A percentile compares a stretch with the other conserved stretches of the same genome.
phyloP scores from a whole-genome alignment of 2,329 filamentous ascomycete species.

The Fusarium redolens region DNA sequence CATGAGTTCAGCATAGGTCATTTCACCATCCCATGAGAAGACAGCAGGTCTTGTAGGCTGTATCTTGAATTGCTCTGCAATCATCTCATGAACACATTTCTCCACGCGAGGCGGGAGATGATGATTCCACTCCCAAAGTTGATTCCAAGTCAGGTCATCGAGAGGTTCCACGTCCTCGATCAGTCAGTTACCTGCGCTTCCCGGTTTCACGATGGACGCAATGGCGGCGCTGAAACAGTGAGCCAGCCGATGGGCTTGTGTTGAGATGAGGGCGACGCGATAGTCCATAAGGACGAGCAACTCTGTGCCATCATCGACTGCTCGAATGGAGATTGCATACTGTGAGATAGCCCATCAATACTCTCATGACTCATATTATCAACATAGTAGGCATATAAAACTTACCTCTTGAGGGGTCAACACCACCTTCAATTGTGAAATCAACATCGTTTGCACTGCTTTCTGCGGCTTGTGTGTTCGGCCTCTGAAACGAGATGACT shows the following conservation, averaged over 20 bases:
- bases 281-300: slow-evolving; percentile 9
- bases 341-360: not conserved
- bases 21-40: slow-evolving; percentile 8
- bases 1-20: slow-evolving; percentile 10
- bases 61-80: not conserved
- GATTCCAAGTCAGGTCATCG: slow-evolving; percentile 1
- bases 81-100: slow-evolving; percentile 18
- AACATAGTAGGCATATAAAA: not conserved
- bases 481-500: slow-evolving; percentile 12
- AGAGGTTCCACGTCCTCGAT: slow-evolving; percentile 4
- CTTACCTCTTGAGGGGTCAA: slow-evolving; percentile 17
- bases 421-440: slow-evolving; percentile 4
- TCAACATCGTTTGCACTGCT: not conserved
- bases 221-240: slow-evolving; percentile 16
- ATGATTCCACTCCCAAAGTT: not conserved
- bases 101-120: not conserved
- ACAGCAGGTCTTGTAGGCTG: slow-evolving; percentile 14
- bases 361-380: no score
- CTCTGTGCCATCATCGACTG: not conserved
- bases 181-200: not conserved
- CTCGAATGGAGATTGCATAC: slow-evolving; percentile 16
- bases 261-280: not conserved
- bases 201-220: not conserved
- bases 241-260: not conserved
- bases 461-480: not conserved